A percentile compares a stretch with the other conserved stretches of the same genome.
phyloP scores from a whole-genome alignment of 129 eudicot species.

The Lactuca saligna region DNA sequence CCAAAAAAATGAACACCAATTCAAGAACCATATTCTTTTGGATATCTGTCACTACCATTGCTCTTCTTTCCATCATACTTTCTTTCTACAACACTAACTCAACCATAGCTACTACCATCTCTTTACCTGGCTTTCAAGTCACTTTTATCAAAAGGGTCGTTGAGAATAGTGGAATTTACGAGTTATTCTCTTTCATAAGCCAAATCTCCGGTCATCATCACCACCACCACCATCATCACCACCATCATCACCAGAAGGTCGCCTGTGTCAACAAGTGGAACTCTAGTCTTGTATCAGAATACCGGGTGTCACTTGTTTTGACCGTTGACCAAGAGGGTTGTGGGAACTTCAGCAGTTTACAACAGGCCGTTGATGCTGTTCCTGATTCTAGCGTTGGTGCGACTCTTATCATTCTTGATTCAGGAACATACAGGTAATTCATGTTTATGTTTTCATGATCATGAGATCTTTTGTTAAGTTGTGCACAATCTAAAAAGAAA shows the following conservation, averaged over 20 bases:
- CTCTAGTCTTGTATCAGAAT: slow-evolving; percentile 47
- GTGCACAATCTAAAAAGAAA: not conserved
- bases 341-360: slow-evolving; percentile 76
- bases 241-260: slow-evolving; percentile 14
- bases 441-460: not conserved
- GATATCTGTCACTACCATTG: slow-evolving; percentile 48
- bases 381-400: slow-evolving; percentile 56
- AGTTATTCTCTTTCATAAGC: slow-evolving; percentile 23
- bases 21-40: slow-evolving; percentile 42
- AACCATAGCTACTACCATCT: slow-evolving; percentile 16
- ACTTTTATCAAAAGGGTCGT: slow-evolving; percentile 31
- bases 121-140: slow-evolving; percentile 13
- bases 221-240: slow-evolving; percentile 47
- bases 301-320: slow-evolving; percentile 46
- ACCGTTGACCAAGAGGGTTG: slow-evolving; percentile 72
- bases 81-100: slow-evolving; percentile 30
- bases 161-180: slow-evolving; percentile 33
- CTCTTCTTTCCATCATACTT: slow-evolving; percentile 49
- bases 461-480: not conserved
- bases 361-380: slow-evolving; percentile 76
- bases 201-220: slow-evolving; percentile 2
- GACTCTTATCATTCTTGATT: slow-evolving; percentile 61
- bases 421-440: slow-evolving; percentile 83
- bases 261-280: slow-evolving; percentile 52
- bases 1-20: slow-evolving; percentile 50